Percentiles rank a stretch among this genome's conserved stretches.
Evolutionary conservation across 371 early-diverging fungal genomes (phyloP).

Genomic region (Mortierella polycephala): DNA sequence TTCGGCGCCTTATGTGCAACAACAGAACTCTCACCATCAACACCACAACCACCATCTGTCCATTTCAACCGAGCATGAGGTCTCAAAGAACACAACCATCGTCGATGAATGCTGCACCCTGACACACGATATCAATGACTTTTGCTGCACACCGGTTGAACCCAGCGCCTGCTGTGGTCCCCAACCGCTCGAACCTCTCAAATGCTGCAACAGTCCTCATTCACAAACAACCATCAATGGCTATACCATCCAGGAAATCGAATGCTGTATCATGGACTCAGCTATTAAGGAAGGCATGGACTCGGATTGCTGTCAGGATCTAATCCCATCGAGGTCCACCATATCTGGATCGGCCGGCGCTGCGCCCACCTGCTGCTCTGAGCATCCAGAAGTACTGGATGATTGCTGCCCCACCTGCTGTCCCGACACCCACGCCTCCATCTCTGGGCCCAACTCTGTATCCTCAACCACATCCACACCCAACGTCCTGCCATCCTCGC

Average conservation of each 20-base stretch:
- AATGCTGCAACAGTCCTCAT: slow-evolving; percentile 39
- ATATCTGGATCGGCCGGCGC: no score
- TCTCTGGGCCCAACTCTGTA: slow-evolving; percentile 13
- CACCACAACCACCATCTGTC: slow-evolving; percentile 9
- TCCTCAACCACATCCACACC: slow-evolving; percentile 31
- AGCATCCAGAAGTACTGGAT: slow-evolving; percentile 47
- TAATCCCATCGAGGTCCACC: slow-evolving; percentile 20
- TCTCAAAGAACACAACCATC: slow-evolving; percentile 4
- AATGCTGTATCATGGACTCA: slow-evolving; percentile 48
- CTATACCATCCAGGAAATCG: slow-evolving; percentile 30
- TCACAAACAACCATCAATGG: slow-evolving; percentile 19
- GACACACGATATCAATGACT: slow-evolving; percentile 36
- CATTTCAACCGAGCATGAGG: neutral
- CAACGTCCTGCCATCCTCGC: slow-evolving; percentile 9
- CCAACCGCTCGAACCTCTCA: slow-evolving; percentile 25
- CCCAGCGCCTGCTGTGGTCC: slow-evolving; percentile 42
- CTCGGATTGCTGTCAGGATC: slow-evolving; percentile 45
- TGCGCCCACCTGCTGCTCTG: slow-evolving; percentile 42
- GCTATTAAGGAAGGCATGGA: slow-evolving; percentile 47
- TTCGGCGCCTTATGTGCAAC: slow-evolving; percentile 34
- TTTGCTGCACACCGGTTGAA: slow-evolving; percentile 48
- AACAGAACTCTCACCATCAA: slow-evolving; percentile 20
- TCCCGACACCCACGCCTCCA: slow-evolving; percentile 34
- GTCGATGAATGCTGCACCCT: slow-evolving; percentile 44
- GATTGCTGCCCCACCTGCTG: slow-evolving; percentile 52